Evolutionary conservation across 2,329 filamentous ascomycete species (phyloP), one percentile per base, ranked within the genome.

Genomic region (Fusarium virguliforme): DNA sequence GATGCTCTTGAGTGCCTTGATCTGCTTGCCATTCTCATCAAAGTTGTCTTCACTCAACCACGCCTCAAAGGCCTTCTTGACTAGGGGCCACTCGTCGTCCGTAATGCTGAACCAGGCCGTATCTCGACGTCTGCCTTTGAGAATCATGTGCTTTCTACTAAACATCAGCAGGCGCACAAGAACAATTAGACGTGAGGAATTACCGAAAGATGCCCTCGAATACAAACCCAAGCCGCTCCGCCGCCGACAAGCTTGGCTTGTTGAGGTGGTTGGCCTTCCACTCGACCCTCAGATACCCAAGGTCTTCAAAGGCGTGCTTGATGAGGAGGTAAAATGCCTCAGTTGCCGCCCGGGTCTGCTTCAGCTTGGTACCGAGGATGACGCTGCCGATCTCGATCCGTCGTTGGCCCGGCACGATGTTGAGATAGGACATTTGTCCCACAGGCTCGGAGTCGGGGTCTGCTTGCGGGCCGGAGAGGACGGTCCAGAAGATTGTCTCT

Each of bases 181-280:
- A 7, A 1, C 2, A 4, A 3, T 2, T 0, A 4, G 3, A 6
- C 0, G 2, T 12, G 13, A 2, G n/a, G 0, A 30, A 57, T 26
- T 65, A 81, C 80, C 89, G 82, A 67, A 91, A 91, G 0, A 85
- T 73, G 0, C 90, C 90, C 76, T 92, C 90, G 71, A 80, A 88
- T 0, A 76, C 77, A 70, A 91, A 92, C 0, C 90, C 90, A 8
- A 90, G 76, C 3, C 90, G 80, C 70, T 79, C 62, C 0, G 90
- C 90, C 0, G 90, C 89, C 4, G 83, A 79, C 13, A 83, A 79
- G 48, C 87, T 90, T 0, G 85, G 81, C 37, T 72, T 80, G 74
- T 92, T 92, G 10, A 89, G 78, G 15, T 82, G 71, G 74, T 91
- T 85, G 59, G 87, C 89, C 73, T 91, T 92, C 89, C 90, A 92